Percentiles rank a stretch among this genome's conserved stretches.
Evolutionary conservation across 495 filamentous ascomycete species (phyloP).

Genomic region (Filosporella fistucella): DNA sequence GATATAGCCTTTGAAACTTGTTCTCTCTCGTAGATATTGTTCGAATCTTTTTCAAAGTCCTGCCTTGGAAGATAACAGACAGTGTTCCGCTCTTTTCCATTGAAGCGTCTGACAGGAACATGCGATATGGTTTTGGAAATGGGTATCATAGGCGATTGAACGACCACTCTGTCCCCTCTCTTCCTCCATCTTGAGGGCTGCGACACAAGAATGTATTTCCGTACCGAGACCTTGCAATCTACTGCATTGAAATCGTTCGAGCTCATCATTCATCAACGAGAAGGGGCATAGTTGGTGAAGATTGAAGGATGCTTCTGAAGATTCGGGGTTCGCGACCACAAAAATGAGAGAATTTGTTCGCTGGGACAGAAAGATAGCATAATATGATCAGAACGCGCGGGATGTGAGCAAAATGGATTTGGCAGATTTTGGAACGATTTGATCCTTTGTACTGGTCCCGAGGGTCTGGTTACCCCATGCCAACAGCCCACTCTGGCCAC

Average conservation of each 20-base stretch:
- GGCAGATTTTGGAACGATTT: conserved; percentile 4
- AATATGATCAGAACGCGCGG: not conserved
- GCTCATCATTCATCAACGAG: not conserved
- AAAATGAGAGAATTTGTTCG: not conserved
- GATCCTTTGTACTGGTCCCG: not conserved
- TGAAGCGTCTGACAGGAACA: conserved; percentile 24
- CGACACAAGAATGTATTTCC: conserved; percentile 13
- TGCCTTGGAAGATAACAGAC: conserved; percentile 21
- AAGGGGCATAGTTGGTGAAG: not conserved
- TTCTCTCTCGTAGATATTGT: conserved; percentile 9
- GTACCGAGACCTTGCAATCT: conserved; percentile 14
- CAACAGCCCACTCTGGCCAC: too few species aligned
- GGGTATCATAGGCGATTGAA: conserved; percentile 16
- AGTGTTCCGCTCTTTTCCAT: conserved; percentile 23
- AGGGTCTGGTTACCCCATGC: not conserved
- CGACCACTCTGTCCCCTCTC: conserved; percentile 6
- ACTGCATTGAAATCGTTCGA: not conserved
- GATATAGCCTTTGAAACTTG: not conserved
- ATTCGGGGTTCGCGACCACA: not conserved
- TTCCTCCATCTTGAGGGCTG: conserved; percentile 11
- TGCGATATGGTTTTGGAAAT: not conserved
- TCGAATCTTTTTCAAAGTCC: conserved; percentile 22
- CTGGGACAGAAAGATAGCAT: not conserved
- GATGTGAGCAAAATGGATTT: not conserved
- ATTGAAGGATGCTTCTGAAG: not conserved